phyloP scores from a whole-genome alignment of 2,329 filamentous ascomycete genomes.

The Emydomyces testavorans region DNA sequence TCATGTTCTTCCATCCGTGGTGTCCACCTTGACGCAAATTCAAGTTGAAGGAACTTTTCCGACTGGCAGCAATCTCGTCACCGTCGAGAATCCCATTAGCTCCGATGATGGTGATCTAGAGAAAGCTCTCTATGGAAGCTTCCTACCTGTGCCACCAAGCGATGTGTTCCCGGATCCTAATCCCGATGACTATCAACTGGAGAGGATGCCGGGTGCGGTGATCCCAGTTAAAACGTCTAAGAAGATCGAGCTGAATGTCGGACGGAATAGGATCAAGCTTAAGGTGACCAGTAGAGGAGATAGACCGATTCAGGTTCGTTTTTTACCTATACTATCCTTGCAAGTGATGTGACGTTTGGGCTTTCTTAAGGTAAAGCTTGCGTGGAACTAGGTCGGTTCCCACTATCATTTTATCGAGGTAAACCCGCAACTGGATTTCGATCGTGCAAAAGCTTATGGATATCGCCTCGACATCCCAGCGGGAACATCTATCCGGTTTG shows the following conservation, averaged over 20 bases:
- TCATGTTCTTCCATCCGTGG: constrained; percentile 76
- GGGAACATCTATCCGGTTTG: constrained; percentile 84
- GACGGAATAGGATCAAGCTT: constrained; percentile 59
- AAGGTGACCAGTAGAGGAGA: constrained; percentile 79
- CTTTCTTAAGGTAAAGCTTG: constrained; percentile 5
- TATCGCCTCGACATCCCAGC: constrained; percentile 81
- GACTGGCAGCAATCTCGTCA: constrained; percentile 84
- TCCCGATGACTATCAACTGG: constrained; percentile 53
- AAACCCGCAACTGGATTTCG: constrained; percentile 84
- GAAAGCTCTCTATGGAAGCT: constrained; percentile 82
- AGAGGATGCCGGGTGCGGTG: constrained; percentile 67
- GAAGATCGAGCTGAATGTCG: constrained; percentile 59
- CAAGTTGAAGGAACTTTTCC: constrained; percentile 93
- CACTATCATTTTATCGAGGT: constrained; percentile 95
- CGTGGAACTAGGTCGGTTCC: constrained; percentile 52
- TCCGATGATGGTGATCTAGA: constrained; percentile 75
- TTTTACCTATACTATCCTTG: no score
- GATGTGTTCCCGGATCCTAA: constrained; percentile 57
- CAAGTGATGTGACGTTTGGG: no score
- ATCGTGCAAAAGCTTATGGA: constrained; percentile 69
- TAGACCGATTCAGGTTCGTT: constrained; percentile 71
- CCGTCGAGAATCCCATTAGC: constrained; percentile 79
- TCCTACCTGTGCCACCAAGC: constrained; percentile 64
- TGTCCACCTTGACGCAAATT: constrained; percentile 65
- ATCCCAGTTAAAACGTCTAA: constrained; percentile 53